Conservation (phyloP, 352 stramenopile genomes). For the Pythium chondricola region DNA sequence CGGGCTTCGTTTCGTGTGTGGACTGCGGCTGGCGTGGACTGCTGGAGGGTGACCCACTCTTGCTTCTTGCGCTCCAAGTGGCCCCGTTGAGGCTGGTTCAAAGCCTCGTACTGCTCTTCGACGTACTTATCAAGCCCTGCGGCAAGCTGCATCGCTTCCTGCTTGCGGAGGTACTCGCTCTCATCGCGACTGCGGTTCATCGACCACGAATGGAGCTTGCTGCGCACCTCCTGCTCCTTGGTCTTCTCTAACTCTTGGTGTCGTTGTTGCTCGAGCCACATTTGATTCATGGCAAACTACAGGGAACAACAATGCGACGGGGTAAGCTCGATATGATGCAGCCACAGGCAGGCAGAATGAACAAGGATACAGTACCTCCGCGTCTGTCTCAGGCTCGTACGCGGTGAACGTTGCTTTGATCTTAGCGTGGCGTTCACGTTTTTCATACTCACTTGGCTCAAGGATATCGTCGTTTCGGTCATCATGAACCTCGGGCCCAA, state of each 20-base stretch:
- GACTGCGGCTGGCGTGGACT: neutral
- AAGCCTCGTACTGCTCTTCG: slow-evolving; percentile 14
- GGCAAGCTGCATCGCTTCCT: slow-evolving; percentile 52
- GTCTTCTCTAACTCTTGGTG: slow-evolving; percentile 34
- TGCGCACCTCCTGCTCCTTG: slow-evolving; percentile 46
- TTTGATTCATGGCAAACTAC: slow-evolving; percentile 61
- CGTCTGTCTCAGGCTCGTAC: slow-evolving; percentile 58
- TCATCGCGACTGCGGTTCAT: slow-evolving; percentile 63
- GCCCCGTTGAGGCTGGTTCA: neutral
- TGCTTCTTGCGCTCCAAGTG: slow-evolving; percentile 14
- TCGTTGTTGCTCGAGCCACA: slow-evolving; percentile 49
- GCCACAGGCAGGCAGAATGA: neutral
- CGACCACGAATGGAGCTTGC: slow-evolving; percentile 46
- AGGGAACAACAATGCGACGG: neutral
- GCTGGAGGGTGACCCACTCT: slow-evolving; percentile 16
- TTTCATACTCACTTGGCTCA: slow-evolving; percentile 6
- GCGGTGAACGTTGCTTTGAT: slow-evolving; percentile 46
- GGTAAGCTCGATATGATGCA: neutral
- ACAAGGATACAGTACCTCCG: too few species aligned
- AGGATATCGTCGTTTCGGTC: neutral
- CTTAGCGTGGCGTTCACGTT: slow-evolving; percentile 19
- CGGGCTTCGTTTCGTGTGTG: neutral
- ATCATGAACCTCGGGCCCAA: neutral
- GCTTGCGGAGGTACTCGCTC: slow-evolving; percentile 54
- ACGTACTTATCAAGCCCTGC: slow-evolving; percentile 33